A percentile compares a stretch with the other conserved stretches of the same genome.
Conservation (phyloP, 2,329 filamentous ascomycete genomes). For the Exophiala sp. region DNA sequence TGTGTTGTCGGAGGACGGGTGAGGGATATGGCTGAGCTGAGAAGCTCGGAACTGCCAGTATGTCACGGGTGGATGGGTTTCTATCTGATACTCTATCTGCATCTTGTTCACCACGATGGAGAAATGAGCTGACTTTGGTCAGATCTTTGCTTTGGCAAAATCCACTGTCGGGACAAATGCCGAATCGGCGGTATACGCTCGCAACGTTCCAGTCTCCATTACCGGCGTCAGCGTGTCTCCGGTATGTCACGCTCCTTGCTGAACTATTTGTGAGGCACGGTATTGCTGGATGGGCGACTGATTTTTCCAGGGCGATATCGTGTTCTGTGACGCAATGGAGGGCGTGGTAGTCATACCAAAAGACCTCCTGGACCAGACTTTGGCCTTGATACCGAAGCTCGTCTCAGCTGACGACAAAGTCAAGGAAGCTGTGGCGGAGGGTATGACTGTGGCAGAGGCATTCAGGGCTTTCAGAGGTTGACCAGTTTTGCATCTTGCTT, state of each 20-base stretch:
- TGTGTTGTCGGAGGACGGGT: conserved; percentile 64
- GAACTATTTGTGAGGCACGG: not conserved
- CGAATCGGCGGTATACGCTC: conserved; percentile 39
- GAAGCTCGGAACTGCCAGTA: conserved; percentile 52
- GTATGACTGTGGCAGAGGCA: conserved; percentile 59
- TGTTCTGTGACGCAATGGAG: conserved; percentile 64
- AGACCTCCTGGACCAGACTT: conserved; percentile 53
- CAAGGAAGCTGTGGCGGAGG: conserved; percentile 58
- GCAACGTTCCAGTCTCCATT: conserved; percentile 39
- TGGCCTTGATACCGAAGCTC: conserved; percentile 54
- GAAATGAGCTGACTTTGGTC: conserved; percentile 11
- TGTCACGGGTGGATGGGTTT: no score
- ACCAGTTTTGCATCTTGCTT: not conserved
- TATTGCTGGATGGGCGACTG: not conserved
- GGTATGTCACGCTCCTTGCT: conserved; percentile 29
- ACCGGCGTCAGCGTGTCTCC: conserved; percentile 39
- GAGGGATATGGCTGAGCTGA: conserved; percentile 59
- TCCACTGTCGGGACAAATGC: conserved; percentile 44
- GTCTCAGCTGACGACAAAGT: conserved; percentile 53
- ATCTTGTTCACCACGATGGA: no score
- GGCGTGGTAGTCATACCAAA: conserved; percentile 64
- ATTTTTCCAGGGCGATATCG: conserved; percentile 53
- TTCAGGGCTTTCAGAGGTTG: conserved; percentile 46
- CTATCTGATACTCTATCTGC: no score
- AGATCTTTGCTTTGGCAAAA: conserved; percentile 42